phyloP scores from a whole-genome alignment of 768 basidiomycete genomes.

The Chiua virens region DNA sequence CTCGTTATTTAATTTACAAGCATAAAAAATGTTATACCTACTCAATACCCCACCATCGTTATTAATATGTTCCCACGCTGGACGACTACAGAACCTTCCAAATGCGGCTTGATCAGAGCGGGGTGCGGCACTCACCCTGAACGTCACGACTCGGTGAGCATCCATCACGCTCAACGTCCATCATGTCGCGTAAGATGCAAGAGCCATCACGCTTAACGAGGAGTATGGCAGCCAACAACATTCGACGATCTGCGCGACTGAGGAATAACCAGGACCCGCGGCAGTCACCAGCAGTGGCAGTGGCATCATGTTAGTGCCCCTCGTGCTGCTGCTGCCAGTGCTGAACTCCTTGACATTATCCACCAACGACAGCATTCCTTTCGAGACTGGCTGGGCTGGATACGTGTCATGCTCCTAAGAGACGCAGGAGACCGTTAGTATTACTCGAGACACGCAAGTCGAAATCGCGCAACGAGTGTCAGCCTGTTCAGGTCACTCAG shows the following conservation, averaged over 20 bases:
- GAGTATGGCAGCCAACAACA: slow-evolving; percentile 18
- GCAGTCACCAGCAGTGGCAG: slow-evolving; percentile 1
- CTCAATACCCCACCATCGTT: not conserved
- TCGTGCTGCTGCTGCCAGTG: not conserved
- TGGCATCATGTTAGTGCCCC: slow-evolving; percentile 15
- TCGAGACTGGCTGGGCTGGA: not conserved
- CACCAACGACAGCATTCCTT: slow-evolving; percentile 7
- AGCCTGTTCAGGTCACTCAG: slow-evolving; percentile 4
- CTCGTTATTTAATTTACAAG: not conserved
- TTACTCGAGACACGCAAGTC: not conserved
- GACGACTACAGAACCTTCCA: slow-evolving; percentile 32
- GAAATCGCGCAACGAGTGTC: slow-evolving; percentile 14
- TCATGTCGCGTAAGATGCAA: no score
- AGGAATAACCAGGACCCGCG: not conserved
- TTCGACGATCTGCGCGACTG: slow-evolving; percentile 28
- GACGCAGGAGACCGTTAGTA: slow-evolving; percentile 4
- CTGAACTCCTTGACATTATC: not conserved
- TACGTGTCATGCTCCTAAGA: slow-evolving; percentile 1
- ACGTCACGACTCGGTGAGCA: slow-evolving; percentile 2
- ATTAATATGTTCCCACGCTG: slow-evolving; percentile 24
- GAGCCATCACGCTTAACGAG: no score
- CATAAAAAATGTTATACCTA: no score
- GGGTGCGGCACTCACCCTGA: not conserved
- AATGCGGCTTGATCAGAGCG: slow-evolving; percentile 20
- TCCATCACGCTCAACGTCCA: slow-evolving; percentile 11